phyloP scores from a whole-genome alignment of 1,139 yeast genomes.

The Taphrina betulina region DNA sequence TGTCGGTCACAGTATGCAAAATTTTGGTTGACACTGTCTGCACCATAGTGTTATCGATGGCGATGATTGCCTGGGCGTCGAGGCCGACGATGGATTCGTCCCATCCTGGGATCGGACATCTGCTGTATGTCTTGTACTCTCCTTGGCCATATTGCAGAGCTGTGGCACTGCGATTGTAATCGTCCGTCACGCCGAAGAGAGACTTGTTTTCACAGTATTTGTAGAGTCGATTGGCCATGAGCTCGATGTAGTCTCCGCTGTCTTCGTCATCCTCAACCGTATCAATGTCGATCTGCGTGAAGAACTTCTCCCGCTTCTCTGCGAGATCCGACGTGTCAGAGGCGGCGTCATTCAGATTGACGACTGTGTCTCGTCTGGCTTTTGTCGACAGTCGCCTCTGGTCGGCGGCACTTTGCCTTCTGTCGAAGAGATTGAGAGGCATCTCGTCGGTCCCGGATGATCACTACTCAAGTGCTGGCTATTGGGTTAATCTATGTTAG shows the following conservation, averaged over 20 bases:
- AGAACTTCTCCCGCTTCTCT: slow-evolving; percentile 7
- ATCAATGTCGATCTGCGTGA: slow-evolving; percentile 2
- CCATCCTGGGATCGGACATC: slow-evolving; percentile 15
- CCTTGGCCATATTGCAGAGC: slow-evolving; percentile 9
- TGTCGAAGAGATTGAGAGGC: no score
- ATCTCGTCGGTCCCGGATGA: no score
- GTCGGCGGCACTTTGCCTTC: slow-evolving; percentile 2
- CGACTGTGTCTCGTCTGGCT: slow-evolving; percentile 5
- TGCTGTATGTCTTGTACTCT: slow-evolving; percentile 6
- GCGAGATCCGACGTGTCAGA: slow-evolving; percentile 1
- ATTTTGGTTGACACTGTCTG: slow-evolving; percentile 14
- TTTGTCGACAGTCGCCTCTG: slow-evolving; percentile 7
- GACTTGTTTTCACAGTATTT: slow-evolving; percentile 13
- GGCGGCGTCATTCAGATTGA: background rate
- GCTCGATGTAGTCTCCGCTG: slow-evolving; percentile 17
- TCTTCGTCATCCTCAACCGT: slow-evolving; percentile 13
- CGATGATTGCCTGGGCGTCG: slow-evolving; percentile 15
- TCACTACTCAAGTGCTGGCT: no score
- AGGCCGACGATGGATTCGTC: slow-evolving; percentile 10
- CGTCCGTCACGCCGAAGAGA: background rate
- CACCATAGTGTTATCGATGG: slow-evolving; percentile 14
- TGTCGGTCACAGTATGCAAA: slow-evolving; percentile 6
- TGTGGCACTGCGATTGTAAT: slow-evolving; percentile 9
- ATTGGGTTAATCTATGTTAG: no score
- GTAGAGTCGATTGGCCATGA: slow-evolving; percentile 16